Evolutionary conservation across 306 rosid genomes (phyloP), one percentile per base, ranked within the genome.

Genomic region (Citrullus mucosospermus): DNA sequence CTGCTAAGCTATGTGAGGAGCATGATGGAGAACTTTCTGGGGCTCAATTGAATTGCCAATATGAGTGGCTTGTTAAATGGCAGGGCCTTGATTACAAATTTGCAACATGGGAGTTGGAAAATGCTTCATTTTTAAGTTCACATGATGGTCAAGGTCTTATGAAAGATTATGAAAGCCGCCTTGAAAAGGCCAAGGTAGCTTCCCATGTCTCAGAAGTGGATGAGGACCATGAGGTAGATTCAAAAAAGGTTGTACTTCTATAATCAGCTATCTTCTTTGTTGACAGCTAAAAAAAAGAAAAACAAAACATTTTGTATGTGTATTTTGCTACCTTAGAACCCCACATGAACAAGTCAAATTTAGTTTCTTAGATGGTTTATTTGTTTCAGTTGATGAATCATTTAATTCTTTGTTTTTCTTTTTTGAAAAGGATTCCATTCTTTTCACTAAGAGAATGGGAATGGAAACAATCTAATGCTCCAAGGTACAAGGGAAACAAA

Each of bases 41-140:
- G 65, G 81, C 80, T 75, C 62, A 79, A 46, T 73, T 81, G 63
- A 80, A 77, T 68, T 73, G 87, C 77, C 78, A 75, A 48, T 73
- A 72, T 38, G 92, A 89, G 77, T 89, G 93, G 93, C 92, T 89
- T 86, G 96, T 91, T 79, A 88, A 91, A 75, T 91, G 93, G 96
- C 78, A 69, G 59, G 88, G 92, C 76, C 90, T 89, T 80, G 89
- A 83, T 78, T 91, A 89, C 83, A 88, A 86, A 41, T 81, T 80
- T 77, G 88, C 86, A 53, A 85, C 96, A 32, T 91, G 93, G 96
- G 96, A 91, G 84, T 83, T 89, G 86, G 92, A 85, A 38, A 84
- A 80, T 84, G 81, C 86, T 82, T 60, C 83, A 20, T 82, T 88
- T 80, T 82, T 91, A 68, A 39, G 34, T 78, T 88, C 87, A 56